A percentile compares a stretch with the other conserved stretches of the same genome.
Evolutionary conservation across 2,329 filamentous ascomycete species (phyloP).

Genomic region (Leptographium procerum): DNA sequence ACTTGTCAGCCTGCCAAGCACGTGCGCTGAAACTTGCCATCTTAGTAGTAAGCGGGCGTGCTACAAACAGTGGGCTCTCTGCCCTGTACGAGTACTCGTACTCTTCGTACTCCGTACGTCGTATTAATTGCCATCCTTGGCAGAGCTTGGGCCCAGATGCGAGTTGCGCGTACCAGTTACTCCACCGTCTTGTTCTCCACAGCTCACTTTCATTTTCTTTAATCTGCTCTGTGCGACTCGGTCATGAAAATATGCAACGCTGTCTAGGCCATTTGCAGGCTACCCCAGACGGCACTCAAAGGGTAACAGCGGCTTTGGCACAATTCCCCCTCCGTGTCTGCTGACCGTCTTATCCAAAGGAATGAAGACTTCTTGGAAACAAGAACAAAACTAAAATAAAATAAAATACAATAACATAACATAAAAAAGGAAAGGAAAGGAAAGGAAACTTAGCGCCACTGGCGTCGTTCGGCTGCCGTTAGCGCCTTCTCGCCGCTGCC

Average conservation of each 20-base stretch:
- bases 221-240: background rate
- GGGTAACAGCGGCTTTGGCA: background rate
- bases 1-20: background rate
- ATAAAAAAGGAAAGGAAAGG: too few species aligned
- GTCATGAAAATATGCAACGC: too few species aligned
- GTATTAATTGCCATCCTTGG: background rate
- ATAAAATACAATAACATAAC: too few species aligned
- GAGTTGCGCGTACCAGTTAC: background rate
- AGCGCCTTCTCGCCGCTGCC: background rate
- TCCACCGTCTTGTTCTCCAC: background rate
- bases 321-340: background rate
- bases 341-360: background rate
- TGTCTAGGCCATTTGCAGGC: background rate
- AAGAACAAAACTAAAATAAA: background rate
- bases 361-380: background rate
- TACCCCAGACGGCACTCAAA: background rate
- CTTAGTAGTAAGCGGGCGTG: too few species aligned
- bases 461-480: background rate
- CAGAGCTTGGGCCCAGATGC: background rate
- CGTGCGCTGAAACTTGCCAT: background rate
- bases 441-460: background rate
- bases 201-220: background rate
- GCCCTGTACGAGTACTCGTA: too few species aligned
- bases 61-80: too few species aligned
- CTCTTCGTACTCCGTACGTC: too few species aligned